A percentile compares a stretch with the other conserved stretches of the same genome.
These are phyloP conservation scores for Dendrothele bispora DNA, from an alignment of 768 basidiomycete species.

Conservation along the genomic window DNA sequence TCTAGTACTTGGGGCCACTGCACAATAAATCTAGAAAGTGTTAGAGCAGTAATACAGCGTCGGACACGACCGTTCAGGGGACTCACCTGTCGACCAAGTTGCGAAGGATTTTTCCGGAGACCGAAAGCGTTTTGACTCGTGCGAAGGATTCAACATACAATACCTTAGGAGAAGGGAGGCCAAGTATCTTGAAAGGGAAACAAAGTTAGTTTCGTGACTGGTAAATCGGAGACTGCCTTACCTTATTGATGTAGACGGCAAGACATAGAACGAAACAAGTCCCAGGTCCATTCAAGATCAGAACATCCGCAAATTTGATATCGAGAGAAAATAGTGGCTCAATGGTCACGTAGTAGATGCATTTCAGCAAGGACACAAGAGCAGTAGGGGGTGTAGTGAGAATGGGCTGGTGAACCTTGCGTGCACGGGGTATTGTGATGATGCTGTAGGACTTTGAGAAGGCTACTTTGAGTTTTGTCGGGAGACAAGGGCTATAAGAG, in stretches of 20 bases:
- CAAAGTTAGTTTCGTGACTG: too few relatives aligned
- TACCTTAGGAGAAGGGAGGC: slow-evolving; percentile 64
- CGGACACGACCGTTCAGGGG: neutral
- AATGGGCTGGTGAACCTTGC: slow-evolving; percentile 80
- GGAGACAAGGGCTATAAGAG: slow-evolving; percentile 1
- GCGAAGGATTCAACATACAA: slow-evolving; percentile 96
- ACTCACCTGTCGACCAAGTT: slow-evolving; percentile 79
- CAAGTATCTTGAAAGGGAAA: slow-evolving; percentile 58
- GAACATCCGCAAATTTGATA: slow-evolving; percentile 60
- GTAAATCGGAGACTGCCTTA: too few relatives aligned
- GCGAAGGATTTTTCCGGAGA: slow-evolving; percentile 81
- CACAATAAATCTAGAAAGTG: slow-evolving; percentile 71
- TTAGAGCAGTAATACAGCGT: neutral
- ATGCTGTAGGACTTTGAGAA: slow-evolving; percentile 39
- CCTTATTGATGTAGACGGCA: slow-evolving; percentile 71
- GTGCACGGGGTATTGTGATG: slow-evolving; percentile 80
- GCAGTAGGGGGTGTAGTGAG: slow-evolving; percentile 70
- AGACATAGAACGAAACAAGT: slow-evolving; percentile 83
- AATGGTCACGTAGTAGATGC: slow-evolving; percentile 62
- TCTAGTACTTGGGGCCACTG: slow-evolving; percentile 77
- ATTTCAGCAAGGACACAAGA: slow-evolving; percentile 55
- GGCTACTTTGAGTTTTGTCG: slow-evolving; percentile 4
- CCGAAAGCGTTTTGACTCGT: slow-evolving; percentile 74
- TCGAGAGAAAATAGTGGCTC: slow-evolving; percentile 39
- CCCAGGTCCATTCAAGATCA: slow-evolving; percentile 93